Conservation (phyloP, 257 asterid species). For the Lycium barbarum region DNA sequence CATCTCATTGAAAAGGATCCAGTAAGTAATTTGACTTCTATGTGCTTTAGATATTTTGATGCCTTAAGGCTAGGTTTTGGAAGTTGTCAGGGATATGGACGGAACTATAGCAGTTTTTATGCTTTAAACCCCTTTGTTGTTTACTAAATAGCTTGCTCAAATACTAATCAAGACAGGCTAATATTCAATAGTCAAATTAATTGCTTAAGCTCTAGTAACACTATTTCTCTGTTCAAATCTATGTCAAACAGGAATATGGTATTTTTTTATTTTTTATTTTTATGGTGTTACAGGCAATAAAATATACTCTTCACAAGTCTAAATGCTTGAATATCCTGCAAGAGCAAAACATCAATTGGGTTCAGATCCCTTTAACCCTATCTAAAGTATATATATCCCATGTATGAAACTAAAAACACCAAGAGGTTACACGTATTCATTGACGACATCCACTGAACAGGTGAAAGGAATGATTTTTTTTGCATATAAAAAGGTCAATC, state of each 20-base stretch:
- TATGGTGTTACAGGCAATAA: background rate
- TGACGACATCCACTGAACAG: background rate
- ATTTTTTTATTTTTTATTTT: too few species aligned
- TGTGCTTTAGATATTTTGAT: slow-evolving; percentile 30
- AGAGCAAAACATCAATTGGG: background rate
- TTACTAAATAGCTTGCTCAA: background rate
- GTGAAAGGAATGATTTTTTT: slow-evolving; percentile 9
- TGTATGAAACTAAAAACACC: background rate
- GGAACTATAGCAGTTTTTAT: background rate
- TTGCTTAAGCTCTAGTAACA: background rate
- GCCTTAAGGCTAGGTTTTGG: slow-evolving; percentile 8
- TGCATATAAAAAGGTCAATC: background rate
- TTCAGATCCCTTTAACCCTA: background rate
- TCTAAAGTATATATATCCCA: background rate
- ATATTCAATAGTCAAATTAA: background rate
- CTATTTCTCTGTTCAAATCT: background rate
- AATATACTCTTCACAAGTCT: background rate
- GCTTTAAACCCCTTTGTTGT: slow-evolving; percentile 9
- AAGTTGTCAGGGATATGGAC: background rate
- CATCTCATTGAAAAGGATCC: slow-evolving; percentile 99
- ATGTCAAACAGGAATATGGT: background rate
- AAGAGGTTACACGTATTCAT: background rate
- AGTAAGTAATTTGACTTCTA: slow-evolving; percentile 61
- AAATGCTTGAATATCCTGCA: background rate
- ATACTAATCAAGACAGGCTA: slow-evolving; percentile 10